Evolutionary conservation across 768 basidiomycete species (phyloP), one percentile per base, ranked within the genome.

Genomic region (Tylopilus subfusipes): DNA sequence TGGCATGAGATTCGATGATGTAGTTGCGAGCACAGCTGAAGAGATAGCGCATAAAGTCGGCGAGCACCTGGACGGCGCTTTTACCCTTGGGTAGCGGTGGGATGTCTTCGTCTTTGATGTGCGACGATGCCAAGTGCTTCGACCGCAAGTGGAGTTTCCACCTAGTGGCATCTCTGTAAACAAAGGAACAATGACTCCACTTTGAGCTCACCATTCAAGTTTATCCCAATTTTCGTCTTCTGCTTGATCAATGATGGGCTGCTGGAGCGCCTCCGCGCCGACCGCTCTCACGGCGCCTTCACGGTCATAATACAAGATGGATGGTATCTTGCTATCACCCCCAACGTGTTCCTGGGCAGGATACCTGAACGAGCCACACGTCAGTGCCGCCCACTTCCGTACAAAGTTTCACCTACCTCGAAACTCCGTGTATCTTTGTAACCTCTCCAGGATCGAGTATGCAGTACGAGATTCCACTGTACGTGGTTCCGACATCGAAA

Each of bases 241-340:
- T 7, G 53, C 53, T 16, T 54, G 39, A 5, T 54, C 47, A 4
- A 48, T 36, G 25, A 48, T 49, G 5, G 48, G 40, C 4, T 54
- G 53, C 42, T 54, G 48, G 6, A 43, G 19, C 14, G 48, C 42
- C 24, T 79, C 78, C 1, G 77, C 78, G 0, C 80, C 80, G 5
- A 74, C 64, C 0, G 79, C 80, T 34, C 62, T 70, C 4, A 75
- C 65, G 0, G 36, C 33, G 2, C 77, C 79, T n/a, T 68, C 54
- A 10, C 57, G 49, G 52, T 79, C 78, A 54, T 82, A 82, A 53
- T 76, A 77, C 14, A 82, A 52, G 30, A 79, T 66, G 0, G 78
- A 76, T 0, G 78, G 80, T 39, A 82, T 77, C 54, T 80, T 82
- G 22, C 71, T 74, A 49, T 79, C 75, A 5, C 76, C 75, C 4